Evolutionary conservation across 495 filamentous ascomycete genomes (phyloP).

Genomic region (Aspergillus wentii): DNA sequence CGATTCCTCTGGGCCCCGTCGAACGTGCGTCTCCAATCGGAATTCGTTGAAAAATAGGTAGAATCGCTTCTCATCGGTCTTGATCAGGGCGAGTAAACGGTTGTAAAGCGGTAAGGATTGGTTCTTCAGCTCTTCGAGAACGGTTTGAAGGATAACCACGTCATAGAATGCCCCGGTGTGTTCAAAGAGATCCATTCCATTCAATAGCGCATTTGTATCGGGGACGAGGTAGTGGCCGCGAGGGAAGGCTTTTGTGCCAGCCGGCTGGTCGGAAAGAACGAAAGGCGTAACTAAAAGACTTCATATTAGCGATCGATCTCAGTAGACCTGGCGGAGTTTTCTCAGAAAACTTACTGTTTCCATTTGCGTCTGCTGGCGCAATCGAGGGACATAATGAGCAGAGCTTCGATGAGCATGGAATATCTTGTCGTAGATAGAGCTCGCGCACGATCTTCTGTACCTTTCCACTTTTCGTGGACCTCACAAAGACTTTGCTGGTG

Average conservation of each 20-base stretch:
- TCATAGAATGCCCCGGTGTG: constrained; percentile 88
- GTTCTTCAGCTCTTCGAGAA: constrained; percentile 92
- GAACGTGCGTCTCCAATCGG: constrained; percentile 81
- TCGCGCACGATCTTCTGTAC: constrained; percentile 98
- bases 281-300: constrained; percentile 71
- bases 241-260: constrained; percentile 73
- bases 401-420: constrained; percentile 91
- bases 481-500: constrained; percentile 86
- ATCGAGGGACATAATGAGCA: constrained; percentile 66
- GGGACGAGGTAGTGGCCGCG: constrained; percentile 93
- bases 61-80: constrained; percentile 92
- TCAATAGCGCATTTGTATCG: constrained; percentile 93
- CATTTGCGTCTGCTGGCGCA: constrained; percentile 73
- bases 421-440: constrained; percentile 91
- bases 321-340: background rate
- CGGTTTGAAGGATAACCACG: constrained; percentile 90
- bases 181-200: constrained; percentile 95
- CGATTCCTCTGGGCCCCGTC: constrained; percentile 68
- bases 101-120: constrained; percentile 93
- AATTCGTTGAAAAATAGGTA: constrained; percentile 99
- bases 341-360: constrained; percentile 68
- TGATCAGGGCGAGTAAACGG: constrained; percentile 80
- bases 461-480: constrained; percentile 90
- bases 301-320: constrained; percentile 21
- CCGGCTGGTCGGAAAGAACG: constrained; percentile 80